These are phyloP conservation scores for Hyaloperonospora arabidopsidis DNA, from an alignment of 352 stramenopile species.

Conservation along the genomic window DNA sequence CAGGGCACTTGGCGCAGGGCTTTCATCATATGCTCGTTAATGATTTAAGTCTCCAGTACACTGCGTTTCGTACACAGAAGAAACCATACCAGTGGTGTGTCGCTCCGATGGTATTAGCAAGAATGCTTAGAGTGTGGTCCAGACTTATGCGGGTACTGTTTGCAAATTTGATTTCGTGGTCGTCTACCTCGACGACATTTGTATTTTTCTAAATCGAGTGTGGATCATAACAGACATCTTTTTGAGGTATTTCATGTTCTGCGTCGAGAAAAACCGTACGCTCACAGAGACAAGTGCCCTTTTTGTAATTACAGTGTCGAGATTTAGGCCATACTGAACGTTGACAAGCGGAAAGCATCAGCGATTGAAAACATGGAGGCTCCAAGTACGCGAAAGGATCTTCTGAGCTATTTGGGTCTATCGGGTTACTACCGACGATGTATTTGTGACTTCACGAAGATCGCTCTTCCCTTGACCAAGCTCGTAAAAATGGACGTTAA, in stretches of 20 bases:
- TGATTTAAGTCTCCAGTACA: slow-evolving; percentile 13
- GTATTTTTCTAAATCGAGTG: neutral
- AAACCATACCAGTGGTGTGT: slow-evolving; percentile 21
- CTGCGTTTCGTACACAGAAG: slow-evolving; percentile 23
- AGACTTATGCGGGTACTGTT: neutral
- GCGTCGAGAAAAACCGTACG: neutral
- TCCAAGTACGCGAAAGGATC: neutral
- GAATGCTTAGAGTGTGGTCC: neutral
- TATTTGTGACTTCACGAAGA: slow-evolving; percentile 17
- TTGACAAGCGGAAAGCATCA: slow-evolving; percentile 22
- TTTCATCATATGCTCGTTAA: slow-evolving; percentile 28
- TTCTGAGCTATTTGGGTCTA: neutral
- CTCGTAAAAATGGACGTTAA: slow-evolving; percentile 19
- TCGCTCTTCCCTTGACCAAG: slow-evolving; percentile 16
- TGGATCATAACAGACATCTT: neutral
- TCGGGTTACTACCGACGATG: slow-evolving; percentile 26
- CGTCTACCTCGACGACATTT: slow-evolving; percentile 2
- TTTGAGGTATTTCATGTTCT: neutral
- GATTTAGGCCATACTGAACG: neutral
- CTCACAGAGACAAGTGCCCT: slow-evolving; percentile 1
- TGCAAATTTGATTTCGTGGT: neutral
- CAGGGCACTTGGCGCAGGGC: slow-evolving; percentile 14
- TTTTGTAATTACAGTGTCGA: neutral
- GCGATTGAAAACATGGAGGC: slow-evolving; percentile 21
- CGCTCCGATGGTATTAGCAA: neutral